Percentiles rank a stretch among this genome's conserved stretches.
Conservation (phyloP, 2,329 filamentous ascomycete species). For the Ophiosphaerella korrae region DNA sequence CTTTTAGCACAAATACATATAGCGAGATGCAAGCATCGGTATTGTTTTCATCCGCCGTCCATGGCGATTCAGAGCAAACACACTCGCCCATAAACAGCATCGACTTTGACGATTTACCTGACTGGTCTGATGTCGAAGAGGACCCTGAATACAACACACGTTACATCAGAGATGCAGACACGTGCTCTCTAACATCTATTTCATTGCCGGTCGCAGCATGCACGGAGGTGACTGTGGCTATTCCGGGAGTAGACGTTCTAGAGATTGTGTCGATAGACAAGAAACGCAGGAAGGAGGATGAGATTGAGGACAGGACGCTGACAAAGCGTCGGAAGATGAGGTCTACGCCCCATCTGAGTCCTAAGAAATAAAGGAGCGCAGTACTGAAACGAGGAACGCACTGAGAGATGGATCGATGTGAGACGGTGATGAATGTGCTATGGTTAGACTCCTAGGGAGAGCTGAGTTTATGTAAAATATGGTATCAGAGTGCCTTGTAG, state of each 20-base stretch:
- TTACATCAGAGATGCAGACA: background rate
- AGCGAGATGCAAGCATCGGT: background rate
- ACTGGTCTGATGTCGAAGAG: conserved; percentile 5
- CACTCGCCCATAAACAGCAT: background rate
- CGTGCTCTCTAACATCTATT: background rate
- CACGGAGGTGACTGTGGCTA: background rate
- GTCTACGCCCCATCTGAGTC: too few species aligned
- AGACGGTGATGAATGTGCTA: too few species aligned
- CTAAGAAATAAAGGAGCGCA: too few species aligned
- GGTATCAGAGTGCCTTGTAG: too few species aligned
- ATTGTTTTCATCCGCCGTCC: background rate
- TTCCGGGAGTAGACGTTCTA: background rate
- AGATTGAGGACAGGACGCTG: background rate
- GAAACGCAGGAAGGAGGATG: background rate
- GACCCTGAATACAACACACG: conserved; percentile 2
- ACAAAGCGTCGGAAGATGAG: background rate
- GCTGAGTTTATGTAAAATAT: too few species aligned
- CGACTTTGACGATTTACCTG: conserved; percentile 1
- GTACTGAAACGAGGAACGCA: too few species aligned
- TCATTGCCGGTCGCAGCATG: background rate
- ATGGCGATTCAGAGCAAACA: background rate
- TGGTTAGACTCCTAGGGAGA: too few species aligned
- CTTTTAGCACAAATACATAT: too few species aligned
- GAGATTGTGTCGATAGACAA: background rate
- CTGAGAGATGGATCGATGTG: too few species aligned